These are phyloP conservation scores for Fusarium siculi DNA, from an alignment of 2,329 filamentous ascomycete species.

Conservation along the genomic window DNA sequence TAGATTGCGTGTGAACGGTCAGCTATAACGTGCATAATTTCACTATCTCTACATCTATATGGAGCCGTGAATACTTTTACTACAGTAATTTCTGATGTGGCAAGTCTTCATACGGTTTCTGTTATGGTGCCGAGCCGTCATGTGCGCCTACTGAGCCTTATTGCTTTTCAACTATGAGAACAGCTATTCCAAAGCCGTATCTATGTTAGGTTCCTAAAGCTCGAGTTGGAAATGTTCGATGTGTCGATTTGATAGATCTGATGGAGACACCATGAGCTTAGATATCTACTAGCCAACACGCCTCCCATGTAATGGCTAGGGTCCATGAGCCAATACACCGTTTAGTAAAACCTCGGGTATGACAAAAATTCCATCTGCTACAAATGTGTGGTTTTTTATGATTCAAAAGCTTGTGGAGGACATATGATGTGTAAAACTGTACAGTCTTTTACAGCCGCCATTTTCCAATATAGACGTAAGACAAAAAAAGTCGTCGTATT, in stretches of 20 bases:
- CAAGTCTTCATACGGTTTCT: neutral
- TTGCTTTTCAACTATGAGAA: neutral
- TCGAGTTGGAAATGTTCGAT: neutral
- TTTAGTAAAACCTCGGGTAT: neutral
- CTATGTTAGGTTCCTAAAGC: neutral
- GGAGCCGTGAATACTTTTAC: neutral
- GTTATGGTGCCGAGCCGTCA: neutral
- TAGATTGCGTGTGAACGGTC: no score
- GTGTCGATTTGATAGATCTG: neutral
- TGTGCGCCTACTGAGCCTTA: neutral
- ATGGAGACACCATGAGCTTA: neutral
- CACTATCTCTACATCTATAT: neutral
- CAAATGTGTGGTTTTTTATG: neutral
- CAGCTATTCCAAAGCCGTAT: neutral
- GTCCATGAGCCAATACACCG: neutral
- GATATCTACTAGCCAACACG: neutral
- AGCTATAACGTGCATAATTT: neutral
- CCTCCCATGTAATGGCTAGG: neutral
- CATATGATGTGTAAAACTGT: neutral
- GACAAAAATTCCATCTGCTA: neutral
- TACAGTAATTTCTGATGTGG: neutral
- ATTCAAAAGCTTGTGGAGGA: no score
- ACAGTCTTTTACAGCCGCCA: constrained; percentile 1
- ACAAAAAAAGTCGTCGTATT: constrained; percentile 15
- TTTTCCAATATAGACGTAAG: neutral